Base-by-base conservation (phyloP, 139 green algal species). In the Zygnema circumcarinatum region DNA sequence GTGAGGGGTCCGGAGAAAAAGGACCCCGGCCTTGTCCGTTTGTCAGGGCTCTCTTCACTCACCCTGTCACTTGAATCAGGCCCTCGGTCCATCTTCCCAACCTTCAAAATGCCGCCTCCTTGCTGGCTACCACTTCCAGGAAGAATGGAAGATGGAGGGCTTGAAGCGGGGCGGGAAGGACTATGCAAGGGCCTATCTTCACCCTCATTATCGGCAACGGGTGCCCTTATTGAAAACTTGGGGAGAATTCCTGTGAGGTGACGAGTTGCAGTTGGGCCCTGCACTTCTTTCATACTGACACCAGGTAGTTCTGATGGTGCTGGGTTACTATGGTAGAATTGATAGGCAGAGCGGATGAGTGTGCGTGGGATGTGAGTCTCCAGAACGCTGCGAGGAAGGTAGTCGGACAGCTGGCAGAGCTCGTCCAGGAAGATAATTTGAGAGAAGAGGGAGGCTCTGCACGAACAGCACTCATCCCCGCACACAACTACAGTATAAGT, bases 391-490 rank as follows among this genome's bases (percentile, higher is more conserved):
- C 84, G 72, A 21, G 74, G 84, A 1, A 89, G 75, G 74, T 89
- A 87, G 3, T 47, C 32, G 25, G 84, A 89, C 20, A 88, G 22
- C 16, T 86, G 31, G 32, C 75, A 84, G 7, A 89, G 84, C 75
- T 89, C 54, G 3, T 89, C 84, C 75, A 89, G 74, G 33, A 89
- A 87, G 21, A 89, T 86, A 2, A 86, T 33, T 22, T 54, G 47
- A 11, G 84, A 47, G 2, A 68, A 75, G 38, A 52, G 35, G 25
- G 47, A 16, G 1, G 56, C 42, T n/a, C 79, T 31, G 21, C n/a
- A 68, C 7, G 47, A 62, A n/a, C n/a, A n/a, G n/a, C n/a, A n/a
- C n/a, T n/a, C n/a, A n/a, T n/a, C n/a, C n/a, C n/a, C n/a, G n/a
- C n/a, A n/a, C n/a, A n/a, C n/a, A n/a, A n/a, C n/a, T n/a, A n/a